Percentiles rank a stretch among this genome's conserved stretches.
Evolutionary conservation across 129 eudicot species (phyloP).

Genomic region (Chrysanthemum seticuspe): DNA sequence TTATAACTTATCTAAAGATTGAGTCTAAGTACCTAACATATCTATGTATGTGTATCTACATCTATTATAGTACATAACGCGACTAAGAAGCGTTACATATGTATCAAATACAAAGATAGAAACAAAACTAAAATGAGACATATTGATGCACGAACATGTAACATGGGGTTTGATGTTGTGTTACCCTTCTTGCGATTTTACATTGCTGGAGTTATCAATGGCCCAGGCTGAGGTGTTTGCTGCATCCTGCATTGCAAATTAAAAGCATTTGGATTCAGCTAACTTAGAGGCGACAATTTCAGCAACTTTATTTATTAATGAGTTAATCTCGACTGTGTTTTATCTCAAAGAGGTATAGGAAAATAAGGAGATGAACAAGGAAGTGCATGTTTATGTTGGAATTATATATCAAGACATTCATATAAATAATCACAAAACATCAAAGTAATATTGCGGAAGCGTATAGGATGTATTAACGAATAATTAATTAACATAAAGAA

Average conservation of each 20-base stretch:
- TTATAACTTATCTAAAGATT: too few species aligned
- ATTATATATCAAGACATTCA: too few species aligned
- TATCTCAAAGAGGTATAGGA: neutral
- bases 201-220: constrained; percentile 31
- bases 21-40: too few species aligned
- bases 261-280: neutral
- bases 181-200: constrained; percentile 22
- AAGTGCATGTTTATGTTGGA: too few species aligned
- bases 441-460: too few species aligned
- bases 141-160: constrained; percentile 30
- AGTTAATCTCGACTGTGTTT: neutral
- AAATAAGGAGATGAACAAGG: neutral
- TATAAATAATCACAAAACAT: too few species aligned
- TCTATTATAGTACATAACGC: too few species aligned
- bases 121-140: constrained; percentile 23
- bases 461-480: too few species aligned
- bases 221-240: constrained; percentile 27
- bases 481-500: too few species aligned
- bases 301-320: neutral
- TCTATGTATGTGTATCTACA: too few species aligned
- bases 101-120: constrained; percentile 23
- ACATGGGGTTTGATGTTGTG: constrained; percentile 39
- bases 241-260: constrained; percentile 43
- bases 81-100: neutral
- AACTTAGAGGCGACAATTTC: neutral